Evolutionary conservation across 2,329 filamentous ascomycete genomes (phyloP).

Genomic region (Verticillium longisporum): DNA sequence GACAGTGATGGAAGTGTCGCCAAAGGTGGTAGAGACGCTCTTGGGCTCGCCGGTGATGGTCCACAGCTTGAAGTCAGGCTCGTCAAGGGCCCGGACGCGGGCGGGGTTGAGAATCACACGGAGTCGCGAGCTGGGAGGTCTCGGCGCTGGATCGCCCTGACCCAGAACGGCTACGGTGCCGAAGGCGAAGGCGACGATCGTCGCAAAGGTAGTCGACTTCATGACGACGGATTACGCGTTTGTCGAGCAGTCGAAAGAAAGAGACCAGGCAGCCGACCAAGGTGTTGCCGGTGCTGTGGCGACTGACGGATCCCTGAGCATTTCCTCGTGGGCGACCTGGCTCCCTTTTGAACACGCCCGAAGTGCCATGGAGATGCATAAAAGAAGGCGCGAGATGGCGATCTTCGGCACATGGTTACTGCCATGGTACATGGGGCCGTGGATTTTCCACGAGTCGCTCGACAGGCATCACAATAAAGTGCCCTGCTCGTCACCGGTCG

Average conservation of each 20-base stretch:
- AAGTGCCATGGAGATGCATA: not conserved
- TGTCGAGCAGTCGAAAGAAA: not conserved
- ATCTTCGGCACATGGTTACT: not conserved
- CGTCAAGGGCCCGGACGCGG: slow-evolving; percentile 8
- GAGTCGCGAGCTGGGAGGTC: slow-evolving; percentile 5
- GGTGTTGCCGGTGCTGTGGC: not conserved
- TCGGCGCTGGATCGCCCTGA: not conserved
- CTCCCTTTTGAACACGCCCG: not conserved
- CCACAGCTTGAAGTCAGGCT: slow-evolving; percentile 10
- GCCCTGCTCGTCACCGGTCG: not conserved
- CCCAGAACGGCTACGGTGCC: not conserved
- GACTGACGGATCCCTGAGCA: not conserved
- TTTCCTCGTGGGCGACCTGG: not conserved
- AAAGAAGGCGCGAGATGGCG: not conserved
- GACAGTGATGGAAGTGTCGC: slow-evolving; percentile 2
- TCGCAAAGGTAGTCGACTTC: not conserved
- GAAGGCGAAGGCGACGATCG: not conserved
- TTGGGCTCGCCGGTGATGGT: slow-evolving; percentile 7
- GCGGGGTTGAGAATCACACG: slow-evolving; percentile 10
- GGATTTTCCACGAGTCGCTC: not conserved
- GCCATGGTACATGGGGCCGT: not conserved
- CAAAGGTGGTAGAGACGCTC: slow-evolving; percentile 1
- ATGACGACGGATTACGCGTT: not conserved
- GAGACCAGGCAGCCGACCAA: not conserved
- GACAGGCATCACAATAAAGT: not conserved